Evolutionary conservation across 306 rosid genomes (phyloP).

Genomic region (Lathyrus sativus): DNA sequence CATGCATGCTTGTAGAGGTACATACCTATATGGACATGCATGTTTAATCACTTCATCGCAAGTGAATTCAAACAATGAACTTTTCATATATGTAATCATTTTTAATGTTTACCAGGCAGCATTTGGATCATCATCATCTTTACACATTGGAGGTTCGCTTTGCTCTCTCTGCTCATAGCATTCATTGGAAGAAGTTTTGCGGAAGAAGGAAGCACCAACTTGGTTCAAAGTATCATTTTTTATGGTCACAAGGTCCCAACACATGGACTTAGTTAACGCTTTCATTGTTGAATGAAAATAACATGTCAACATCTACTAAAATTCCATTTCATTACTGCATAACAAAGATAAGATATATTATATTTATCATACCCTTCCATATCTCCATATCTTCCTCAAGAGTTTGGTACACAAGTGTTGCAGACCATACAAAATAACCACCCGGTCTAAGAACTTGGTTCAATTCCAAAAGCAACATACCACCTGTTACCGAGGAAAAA

Average conservation of each 20-base stretch:
- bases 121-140: too few species aligned
- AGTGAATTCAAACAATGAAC: too few species aligned
- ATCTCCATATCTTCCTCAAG: slow-evolving; percentile 77
- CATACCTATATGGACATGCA: too few species aligned
- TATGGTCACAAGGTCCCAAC: slow-evolving; percentile 91
- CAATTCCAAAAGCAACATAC: slow-evolving; percentile 89
- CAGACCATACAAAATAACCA: slow-evolving; percentile 84
- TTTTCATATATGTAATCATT: too few species aligned
- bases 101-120: too few species aligned
- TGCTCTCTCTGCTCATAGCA: slow-evolving; percentile 74
- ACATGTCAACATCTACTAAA: slow-evolving; percentile 11
- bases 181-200: slow-evolving; percentile 70
- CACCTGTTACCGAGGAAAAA: too few species aligned
- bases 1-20: too few species aligned
- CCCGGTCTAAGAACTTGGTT: slow-evolving; percentile 81
- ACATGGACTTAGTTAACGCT: slow-evolving; percentile 62
- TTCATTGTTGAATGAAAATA: slow-evolving; percentile 58
- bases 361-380: slow-evolving; percentile 61
- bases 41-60: too few species aligned
- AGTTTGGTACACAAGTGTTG: slow-evolving; percentile 86
- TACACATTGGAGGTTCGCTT: too few species aligned
- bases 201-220: slow-evolving; percentile 72
- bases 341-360: neutral
- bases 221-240: slow-evolving; percentile 63
- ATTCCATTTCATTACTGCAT: neutral